These are phyloP conservation scores for Ensete ventricosum DNA, from an alignment of 176 grass and related monocot species.

Conservation along the genomic window DNA sequence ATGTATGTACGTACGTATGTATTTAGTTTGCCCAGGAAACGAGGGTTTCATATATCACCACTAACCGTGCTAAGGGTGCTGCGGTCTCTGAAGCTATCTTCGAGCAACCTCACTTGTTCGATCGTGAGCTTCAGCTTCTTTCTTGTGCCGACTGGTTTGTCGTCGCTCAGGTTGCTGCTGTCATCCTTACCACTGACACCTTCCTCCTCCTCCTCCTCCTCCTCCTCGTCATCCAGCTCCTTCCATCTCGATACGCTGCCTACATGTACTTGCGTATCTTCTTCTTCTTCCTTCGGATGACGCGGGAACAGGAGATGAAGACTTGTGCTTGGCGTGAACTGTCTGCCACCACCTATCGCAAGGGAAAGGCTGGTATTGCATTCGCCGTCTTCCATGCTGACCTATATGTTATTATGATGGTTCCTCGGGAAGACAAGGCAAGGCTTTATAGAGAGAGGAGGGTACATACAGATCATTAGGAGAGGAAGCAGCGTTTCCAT, in stretches of 20 bases:
- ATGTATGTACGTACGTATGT: background rate
- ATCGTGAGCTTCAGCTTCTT: slow-evolving; percentile 94
- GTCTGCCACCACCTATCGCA: background rate
- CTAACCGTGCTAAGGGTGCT: slow-evolving; percentile 79
- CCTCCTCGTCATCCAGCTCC: background rate
- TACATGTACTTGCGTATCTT: background rate
- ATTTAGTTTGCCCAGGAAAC: background rate
- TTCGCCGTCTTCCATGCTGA: background rate
- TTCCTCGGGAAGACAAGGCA: too few species aligned
- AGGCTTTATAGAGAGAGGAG: background rate
- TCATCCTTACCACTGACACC: background rate
- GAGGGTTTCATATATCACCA: background rate
- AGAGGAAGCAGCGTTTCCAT: background rate
- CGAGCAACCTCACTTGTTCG: slow-evolving; percentile 73
- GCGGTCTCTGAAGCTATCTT: slow-evolving; percentile 86
- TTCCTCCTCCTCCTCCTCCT: slow-evolving; percentile 1
- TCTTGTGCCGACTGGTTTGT: slow-evolving; percentile 46
- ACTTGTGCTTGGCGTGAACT: background rate
- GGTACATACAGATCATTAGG: background rate
- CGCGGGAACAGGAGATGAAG: background rate
- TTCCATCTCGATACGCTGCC: background rate
- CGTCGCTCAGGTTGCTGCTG: slow-evolving; percentile 34
- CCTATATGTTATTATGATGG: too few species aligned
- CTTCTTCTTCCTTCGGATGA: background rate
- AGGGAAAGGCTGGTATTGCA: background rate